These are phyloP conservation scores for Pseudognaphalium luteoalbum DNA, from an alignment of 129 eudicot species.

Conservation along the genomic window DNA sequence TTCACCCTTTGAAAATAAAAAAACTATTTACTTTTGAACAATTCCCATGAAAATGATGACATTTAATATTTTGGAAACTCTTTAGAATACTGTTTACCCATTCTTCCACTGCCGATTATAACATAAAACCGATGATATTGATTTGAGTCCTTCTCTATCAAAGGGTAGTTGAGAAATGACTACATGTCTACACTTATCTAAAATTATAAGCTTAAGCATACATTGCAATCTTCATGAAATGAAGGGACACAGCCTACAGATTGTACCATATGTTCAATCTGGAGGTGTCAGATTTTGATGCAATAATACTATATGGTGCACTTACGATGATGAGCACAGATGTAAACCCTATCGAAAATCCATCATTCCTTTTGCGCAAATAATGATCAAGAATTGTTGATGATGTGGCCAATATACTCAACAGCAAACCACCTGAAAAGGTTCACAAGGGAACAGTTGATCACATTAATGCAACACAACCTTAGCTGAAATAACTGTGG, in stretches of 20 bases:
- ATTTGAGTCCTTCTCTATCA: not conserved
- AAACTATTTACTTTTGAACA: not conserved
- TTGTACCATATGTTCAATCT: not conserved
- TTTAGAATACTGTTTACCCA: not conserved
- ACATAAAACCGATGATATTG: too few species aligned
- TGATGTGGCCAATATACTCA: slow-evolving; percentile 77
- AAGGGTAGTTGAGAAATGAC: not conserved
- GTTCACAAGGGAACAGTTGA: slow-evolving; percentile 11
- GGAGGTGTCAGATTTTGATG: not conserved
- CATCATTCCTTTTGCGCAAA: slow-evolving; percentile 78
- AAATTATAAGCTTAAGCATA: not conserved
- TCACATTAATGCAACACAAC: not conserved
- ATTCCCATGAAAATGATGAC: not conserved
- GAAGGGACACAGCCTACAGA: not conserved
- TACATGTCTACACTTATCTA: not conserved
- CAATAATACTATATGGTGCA: slow-evolving; percentile 7
- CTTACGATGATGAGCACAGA: slow-evolving; percentile 95
- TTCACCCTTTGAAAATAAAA: not conserved
- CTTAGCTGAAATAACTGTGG: not conserved
- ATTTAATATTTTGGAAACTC: not conserved
- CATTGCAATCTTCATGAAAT: not conserved
- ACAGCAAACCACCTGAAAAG: slow-evolving; percentile 73
- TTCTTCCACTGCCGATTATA: not conserved
- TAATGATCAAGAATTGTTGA: slow-evolving; percentile 86
- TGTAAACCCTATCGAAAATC: slow-evolving; percentile 88